Percentiles rank a stretch among this genome's conserved stretches.
Conservation (phyloP, 1,284 basidiomycete genomes). For the Cryptococcus sp. region DNA sequence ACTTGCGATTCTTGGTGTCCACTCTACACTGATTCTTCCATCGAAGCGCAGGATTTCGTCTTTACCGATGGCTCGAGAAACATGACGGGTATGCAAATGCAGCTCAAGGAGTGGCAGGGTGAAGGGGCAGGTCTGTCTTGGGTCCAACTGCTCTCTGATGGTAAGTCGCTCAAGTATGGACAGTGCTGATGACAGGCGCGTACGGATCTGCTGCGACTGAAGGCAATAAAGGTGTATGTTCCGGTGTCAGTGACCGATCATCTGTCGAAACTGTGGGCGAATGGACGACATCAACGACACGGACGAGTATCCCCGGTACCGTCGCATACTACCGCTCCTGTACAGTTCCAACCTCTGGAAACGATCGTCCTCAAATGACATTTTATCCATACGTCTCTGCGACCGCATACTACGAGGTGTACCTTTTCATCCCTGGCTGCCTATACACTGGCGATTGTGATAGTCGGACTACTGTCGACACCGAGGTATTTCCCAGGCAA, state of each 20-base stretch:
- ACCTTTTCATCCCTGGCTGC: slow-evolving; percentile 84
- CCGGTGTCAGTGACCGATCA: slow-evolving; percentile 65
- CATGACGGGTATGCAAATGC: slow-evolving; percentile 66
- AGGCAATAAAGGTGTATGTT: slow-evolving; percentile 68
- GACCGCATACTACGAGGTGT: slow-evolving; percentile 78
- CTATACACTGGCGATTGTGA: slow-evolving; percentile 71
- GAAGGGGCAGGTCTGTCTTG: slow-evolving; percentile 76
- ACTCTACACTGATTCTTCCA: slow-evolving; percentile 63
- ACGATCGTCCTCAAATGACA: slow-evolving; percentile 68
- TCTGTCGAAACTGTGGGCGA: slow-evolving; percentile 55
- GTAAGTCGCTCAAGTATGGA: slow-evolving; percentile 42
- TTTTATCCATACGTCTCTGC: slow-evolving; percentile 88
- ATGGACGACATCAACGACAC: slow-evolving; percentile 63
- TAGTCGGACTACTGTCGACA: slow-evolving; percentile 72
- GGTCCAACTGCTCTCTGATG: slow-evolving; percentile 83
- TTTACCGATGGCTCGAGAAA: slow-evolving; percentile 63
- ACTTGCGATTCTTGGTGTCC: slow-evolving; percentile 71
- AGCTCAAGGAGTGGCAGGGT: slow-evolving; percentile 71
- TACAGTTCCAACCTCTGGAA: slow-evolving; percentile 57
- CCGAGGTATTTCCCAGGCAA: slow-evolving; percentile 74
- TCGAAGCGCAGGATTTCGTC: slow-evolving; percentile 61
- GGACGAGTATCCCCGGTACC: slow-evolving; percentile 74
- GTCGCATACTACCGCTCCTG: slow-evolving; percentile 69
- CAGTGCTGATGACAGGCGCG: slow-evolving; percentile 48
- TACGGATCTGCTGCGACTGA: slow-evolving; percentile 61